Base-by-base conservation (phyloP, 768 basidiomycete species). In the Naematelia aurantialba region DNA sequence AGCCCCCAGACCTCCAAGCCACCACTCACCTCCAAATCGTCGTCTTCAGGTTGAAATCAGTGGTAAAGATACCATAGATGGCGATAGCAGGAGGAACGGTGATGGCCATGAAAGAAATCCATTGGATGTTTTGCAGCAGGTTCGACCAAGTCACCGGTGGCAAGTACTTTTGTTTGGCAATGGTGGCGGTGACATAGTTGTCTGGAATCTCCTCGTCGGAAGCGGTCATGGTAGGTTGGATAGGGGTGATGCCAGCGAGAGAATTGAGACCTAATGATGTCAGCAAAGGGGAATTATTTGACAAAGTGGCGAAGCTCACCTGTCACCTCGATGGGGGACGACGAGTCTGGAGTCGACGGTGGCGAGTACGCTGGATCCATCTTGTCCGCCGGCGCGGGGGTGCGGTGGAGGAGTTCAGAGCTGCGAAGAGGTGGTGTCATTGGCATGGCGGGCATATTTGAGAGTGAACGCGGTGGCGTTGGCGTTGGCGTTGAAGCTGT, bases 141-240 rank as follows among this genome's bases (percentile, higher is more conserved):
- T 86, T 89, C 26, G 79, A 72, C 83, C 81, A 84, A 3, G 81
- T 79, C 63, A 89, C 79, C 0, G 87, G 87, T 0, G 88, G 88
- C 11, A 87, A 80, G 2, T 85, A 70, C 70, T 87, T 87, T 59
- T 83, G 81, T 30, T 83, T 85, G 66, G 82, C 83, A 70, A 90
- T 81, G 3, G 85, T 88, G 76, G 87, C 82, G 22, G 85, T 79
- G 73, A 90, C 88, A 69, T 89, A 90, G 81, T 90, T 89, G 78
- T 89, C 88, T 14, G 87, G 86, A 59, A 89, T 85, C 63, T 76
- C 51, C 27, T 57, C 25, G 65, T 79, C 78, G 24, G 74, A 69
- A 14, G 77, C 70, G 25, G 55, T 58, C 60, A 72, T 62, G 29
- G 72, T 75, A 21, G 75, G 68, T 58, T 61, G 42, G 52, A 75